Evolutionary conservation across 164 flowering plant species (phyloP).

Genomic region (Echeveria elegans): DNA sequence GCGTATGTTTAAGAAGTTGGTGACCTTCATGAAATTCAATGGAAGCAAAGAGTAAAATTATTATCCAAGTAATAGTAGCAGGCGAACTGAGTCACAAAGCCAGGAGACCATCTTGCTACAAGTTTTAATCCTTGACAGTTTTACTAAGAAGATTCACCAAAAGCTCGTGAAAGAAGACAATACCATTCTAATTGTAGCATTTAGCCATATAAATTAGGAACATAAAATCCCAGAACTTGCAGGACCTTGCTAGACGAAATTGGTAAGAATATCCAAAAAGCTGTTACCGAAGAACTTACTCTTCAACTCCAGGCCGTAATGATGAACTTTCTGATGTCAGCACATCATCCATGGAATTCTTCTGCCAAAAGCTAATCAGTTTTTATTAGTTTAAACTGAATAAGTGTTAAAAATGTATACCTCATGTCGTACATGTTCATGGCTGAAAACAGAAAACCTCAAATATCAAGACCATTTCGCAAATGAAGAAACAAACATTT

Average conservation of each 20-base stretch:
- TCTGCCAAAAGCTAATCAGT: slow-evolving; percentile 39
- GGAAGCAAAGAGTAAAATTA: neutral
- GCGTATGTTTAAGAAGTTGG: neutral
- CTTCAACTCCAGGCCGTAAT: slow-evolving; percentile 76
- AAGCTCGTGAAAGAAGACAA: neutral
- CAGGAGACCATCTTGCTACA: no score
- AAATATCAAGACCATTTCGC: no score
- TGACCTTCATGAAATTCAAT: neutral
- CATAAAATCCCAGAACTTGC: neutral
- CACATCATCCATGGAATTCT: slow-evolving; percentile 72
- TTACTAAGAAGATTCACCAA: no score
- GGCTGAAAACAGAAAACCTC: no score
- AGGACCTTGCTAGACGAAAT: neutral
- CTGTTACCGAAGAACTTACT: slow-evolving; percentile 36
- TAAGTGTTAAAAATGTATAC: neutral
- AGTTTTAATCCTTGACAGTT: neutral
- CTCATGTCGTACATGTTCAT: neutral
- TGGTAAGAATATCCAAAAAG: neutral
- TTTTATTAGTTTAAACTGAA: neutral
- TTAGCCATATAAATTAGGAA: no score
- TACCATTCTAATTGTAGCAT: neutral
- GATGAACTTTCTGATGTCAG: slow-evolving; percentile 41
- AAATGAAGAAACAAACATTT: no score
- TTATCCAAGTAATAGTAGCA: neutral
- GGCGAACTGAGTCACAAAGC: neutral